A percentile compares a stretch with the other conserved stretches of the same genome.
phyloP scores from a whole-genome alignment of 257 asterid genomes.

The Fraxinus americana region DNA sequence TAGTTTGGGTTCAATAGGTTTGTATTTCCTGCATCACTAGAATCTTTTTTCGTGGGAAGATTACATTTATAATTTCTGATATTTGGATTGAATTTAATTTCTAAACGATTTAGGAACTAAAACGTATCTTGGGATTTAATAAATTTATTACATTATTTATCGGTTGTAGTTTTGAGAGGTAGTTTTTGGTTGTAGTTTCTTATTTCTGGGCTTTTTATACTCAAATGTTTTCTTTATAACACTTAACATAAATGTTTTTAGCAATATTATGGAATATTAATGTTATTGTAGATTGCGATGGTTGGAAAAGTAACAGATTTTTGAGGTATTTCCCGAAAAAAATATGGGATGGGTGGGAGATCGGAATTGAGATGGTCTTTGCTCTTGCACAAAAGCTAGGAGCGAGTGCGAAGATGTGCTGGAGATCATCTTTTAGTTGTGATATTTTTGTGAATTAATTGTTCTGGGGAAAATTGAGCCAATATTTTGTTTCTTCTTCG shows the following conservation, averaged over 20 bases:
- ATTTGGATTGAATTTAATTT: constrained; percentile 14
- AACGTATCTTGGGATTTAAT: constrained; percentile 13
- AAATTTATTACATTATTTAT: not conserved
- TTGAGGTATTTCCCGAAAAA: no score
- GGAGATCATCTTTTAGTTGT: not conserved
- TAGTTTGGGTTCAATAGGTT: not conserved
- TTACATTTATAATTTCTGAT: constrained; percentile 6
- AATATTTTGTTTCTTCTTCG: not conserved
- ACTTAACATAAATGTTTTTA: not conserved
- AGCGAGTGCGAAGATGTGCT: no score
- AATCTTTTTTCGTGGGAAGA: not conserved
- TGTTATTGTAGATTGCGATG: not conserved
- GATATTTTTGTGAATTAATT: not conserved
- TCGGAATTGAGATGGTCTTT: no score
- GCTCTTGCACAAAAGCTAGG: no score
- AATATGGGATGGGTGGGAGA: no score
- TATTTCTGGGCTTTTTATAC: not conserved
- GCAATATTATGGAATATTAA: not conserved
- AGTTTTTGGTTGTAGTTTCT: not conserved
- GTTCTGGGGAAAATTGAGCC: not conserved
- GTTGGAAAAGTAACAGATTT: not conserved
- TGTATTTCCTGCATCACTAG: not conserved
- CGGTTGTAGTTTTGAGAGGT: not conserved
- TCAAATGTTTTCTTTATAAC: not conserved
- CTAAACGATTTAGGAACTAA: constrained; percentile 7